Evolutionary conservation across 1,139 yeast species (phyloP).

Genomic region (Hansenula anomala): DNA sequence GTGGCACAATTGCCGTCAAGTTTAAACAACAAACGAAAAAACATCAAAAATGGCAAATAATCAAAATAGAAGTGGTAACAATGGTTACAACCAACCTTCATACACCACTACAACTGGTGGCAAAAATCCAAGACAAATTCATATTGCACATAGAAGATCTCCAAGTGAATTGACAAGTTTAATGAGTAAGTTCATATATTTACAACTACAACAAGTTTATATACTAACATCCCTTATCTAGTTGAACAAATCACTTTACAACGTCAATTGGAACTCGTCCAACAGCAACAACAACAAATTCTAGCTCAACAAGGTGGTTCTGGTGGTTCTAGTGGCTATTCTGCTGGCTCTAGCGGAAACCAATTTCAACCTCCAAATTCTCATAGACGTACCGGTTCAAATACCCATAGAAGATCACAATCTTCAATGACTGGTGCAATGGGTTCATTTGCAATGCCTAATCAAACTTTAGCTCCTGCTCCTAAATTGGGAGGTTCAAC

Average conservation of each 20-base stretch:
- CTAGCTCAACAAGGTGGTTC: slow-evolving; percentile 45
- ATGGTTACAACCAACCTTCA: slow-evolving; percentile 15
- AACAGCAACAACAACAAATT: slow-evolving; percentile 87
- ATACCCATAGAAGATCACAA: slow-evolving; percentile 24
- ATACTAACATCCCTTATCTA: slow-evolving; percentile 10
- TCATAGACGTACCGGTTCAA: slow-evolving; percentile 18
- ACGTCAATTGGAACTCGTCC: slow-evolving; percentile 86
- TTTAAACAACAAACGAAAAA: too few relatives aligned
- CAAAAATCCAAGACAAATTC: slow-evolving; percentile 50
- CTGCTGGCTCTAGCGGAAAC: slow-evolving; percentile 36
- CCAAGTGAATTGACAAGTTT: slow-evolving; percentile 93
- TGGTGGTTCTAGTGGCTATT: too few relatives aligned
- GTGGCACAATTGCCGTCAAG: too few relatives aligned
- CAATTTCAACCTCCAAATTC: slow-evolving; percentile 4
- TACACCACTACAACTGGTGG: slow-evolving; percentile 31
- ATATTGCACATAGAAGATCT: slow-evolving; percentile 91
- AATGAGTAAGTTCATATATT: slow-evolving; percentile 47
- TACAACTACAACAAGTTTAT: too few relatives aligned
- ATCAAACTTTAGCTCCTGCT: slow-evolving; percentile 9
- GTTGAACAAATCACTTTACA: slow-evolving; percentile 89
- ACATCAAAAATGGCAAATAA: slow-evolving; percentile 1
- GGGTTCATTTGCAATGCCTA: slow-evolving; percentile 25
- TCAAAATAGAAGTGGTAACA: slow-evolving; percentile 4
- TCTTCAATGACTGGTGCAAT: slow-evolving; percentile 24
- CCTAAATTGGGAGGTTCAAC: slow-evolving; percentile 6